Evolutionary conservation across 1,284 basidiomycete genomes (phyloP), one percentile per base, ranked within the genome.

Genomic region (Heterobasidion irregulare): DNA sequence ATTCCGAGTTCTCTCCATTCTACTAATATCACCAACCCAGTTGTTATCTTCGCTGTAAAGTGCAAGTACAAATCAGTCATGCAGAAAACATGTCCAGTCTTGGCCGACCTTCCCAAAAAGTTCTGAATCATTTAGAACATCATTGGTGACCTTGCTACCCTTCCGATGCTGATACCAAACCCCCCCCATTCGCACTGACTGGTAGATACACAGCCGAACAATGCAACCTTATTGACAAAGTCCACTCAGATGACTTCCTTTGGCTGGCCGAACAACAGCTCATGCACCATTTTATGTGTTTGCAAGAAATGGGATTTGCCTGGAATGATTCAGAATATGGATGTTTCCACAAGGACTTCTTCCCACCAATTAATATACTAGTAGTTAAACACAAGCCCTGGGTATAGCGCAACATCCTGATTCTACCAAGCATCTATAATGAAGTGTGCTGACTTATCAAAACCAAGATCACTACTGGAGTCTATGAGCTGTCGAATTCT

Each of bases 191-290:
- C 16, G 0, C 10, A 2, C 26, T 7, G 13, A 15, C 16, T 7
- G n/a, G 38, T 1, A 13, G 46, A 10, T 47, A 32, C 26, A 18
- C 46, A 2, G 10, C 46, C 12, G 4, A 16, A 47, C 16, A 8
- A 13, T 5, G 18, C 2, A 8, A 47, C 26, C 10, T 47, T 7
- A 47, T 47, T 4, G 46, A 47, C 6, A 47, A 32, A 15, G 46
- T 32, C 26, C n/a, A 47, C 26, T 12, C 16, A 2, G 46, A 16
- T 8, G 46, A 47, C 18, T 47, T 47, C 0, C 53, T 72, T 2
- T 47, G 10, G n/a, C n/a, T n/a, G n/a, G n/a, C n/a, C n/a, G n/a
- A n/a, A n/a, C n/a, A n/a, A n/a, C n/a, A n/a, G n/a, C 38, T 41
- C 38, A 41, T 41, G 38, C 38, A 41, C n/a, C 38, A 41, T n/a